Evolutionary conservation across 2,329 filamentous ascomycete genomes (phyloP).

Genomic region (Fusarium euwallaceae): DNA sequence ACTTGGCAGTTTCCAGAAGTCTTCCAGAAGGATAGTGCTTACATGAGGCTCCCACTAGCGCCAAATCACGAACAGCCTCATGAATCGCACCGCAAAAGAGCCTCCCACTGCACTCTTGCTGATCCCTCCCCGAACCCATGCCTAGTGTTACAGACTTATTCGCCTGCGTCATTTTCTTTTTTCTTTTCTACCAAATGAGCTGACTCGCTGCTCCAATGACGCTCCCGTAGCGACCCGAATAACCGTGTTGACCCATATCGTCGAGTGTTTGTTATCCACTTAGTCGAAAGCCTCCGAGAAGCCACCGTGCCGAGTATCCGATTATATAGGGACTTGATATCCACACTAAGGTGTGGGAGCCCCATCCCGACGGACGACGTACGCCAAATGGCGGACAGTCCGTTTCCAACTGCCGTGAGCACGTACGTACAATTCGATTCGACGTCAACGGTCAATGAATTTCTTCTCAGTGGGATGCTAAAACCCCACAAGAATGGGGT

Average conservation of each 20-base stretch:
- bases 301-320: constrained; percentile 39
- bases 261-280: constrained; percentile 12
- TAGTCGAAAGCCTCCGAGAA: constrained; percentile 27
- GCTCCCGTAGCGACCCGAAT: constrained; percentile 6
- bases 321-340: not conserved
- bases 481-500: constrained; percentile 29
- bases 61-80: not conserved
- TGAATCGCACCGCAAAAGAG: not conserved
- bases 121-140: constrained; percentile 1
- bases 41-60: not conserved
- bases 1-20: constrained; percentile 6
- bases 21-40: constrained; percentile 10
- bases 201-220: constrained; percentile 24
- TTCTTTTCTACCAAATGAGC: constrained; percentile 4
- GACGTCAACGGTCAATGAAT: not conserved
- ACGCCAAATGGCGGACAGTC: not conserved
- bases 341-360: not conserved
- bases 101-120: not conserved
- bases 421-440: not conserved
- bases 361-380: not conserved
- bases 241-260: not conserved
- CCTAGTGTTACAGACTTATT: not conserved
- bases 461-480: constrained; percentile 5
- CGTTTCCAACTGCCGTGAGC: not conserved
- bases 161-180: constrained; percentile 17